Percentiles rank a stretch among this genome's conserved stretches.
Evolutionary conservation across 1,139 yeast species (phyloP).

Genomic region (Pichia sp.): DNA sequence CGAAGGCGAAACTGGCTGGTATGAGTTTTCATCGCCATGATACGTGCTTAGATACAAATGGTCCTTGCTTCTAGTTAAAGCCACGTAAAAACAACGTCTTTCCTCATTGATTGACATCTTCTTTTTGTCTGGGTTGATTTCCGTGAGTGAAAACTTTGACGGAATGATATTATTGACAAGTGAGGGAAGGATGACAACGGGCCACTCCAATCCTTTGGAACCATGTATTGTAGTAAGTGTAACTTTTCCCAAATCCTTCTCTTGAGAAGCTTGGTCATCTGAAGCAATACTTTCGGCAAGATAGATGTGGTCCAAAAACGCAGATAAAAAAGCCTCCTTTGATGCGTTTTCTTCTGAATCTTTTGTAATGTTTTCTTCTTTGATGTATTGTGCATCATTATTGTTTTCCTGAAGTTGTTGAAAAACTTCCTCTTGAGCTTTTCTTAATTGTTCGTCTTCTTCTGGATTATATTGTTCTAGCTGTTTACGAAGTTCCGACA

Average conservation of each 20-base stretch:
- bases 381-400: not conserved
- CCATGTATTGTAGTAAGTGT: slow-evolving; percentile 71
- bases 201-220: slow-evolving; percentile 95
- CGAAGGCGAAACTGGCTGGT: not conserved
- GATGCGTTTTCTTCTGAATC: slow-evolving; percentile 9
- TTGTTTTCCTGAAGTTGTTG: slow-evolving; percentile 5
- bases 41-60: slow-evolving; percentile 24
- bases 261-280: slow-evolving; percentile 1
- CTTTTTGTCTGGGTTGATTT: slow-evolving; percentile 19
- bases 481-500: slow-evolving; percentile 29
- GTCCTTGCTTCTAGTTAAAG: slow-evolving; percentile 74
- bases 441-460: slow-evolving; percentile 24
- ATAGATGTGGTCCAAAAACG: slow-evolving; percentile 58
- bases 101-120: slow-evolving; percentile 53
- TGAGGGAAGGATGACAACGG: slow-evolving; percentile 78
- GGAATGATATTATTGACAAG: slow-evolving; percentile 48
- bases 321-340: slow-evolving; percentile 37
- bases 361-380: not conserved
- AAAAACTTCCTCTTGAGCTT: slow-evolving; percentile 20
- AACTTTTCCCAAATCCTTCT: slow-evolving; percentile 30
- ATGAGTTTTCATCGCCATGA: not conserved
- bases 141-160: slow-evolving; percentile 25
- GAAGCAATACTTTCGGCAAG: slow-evolving; percentile 38
- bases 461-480: slow-evolving; percentile 25
- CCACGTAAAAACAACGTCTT: slow-evolving; percentile 80